phyloP scores from a whole-genome alignment of 2,329 filamentous ascomycete genomes.

The Verticillium longisporum region DNA sequence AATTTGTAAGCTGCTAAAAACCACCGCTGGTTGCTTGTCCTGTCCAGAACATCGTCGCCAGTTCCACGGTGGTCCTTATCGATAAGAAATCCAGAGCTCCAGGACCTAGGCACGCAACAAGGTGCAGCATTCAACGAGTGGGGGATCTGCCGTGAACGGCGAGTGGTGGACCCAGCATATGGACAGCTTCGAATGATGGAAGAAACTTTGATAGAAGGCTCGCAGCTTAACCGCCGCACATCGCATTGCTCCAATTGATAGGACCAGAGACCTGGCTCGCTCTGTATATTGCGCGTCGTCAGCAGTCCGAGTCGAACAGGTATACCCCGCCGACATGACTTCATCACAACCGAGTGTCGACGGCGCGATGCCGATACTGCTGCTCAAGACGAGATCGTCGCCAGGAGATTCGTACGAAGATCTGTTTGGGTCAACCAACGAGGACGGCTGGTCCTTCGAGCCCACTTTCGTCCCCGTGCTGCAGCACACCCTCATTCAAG shows the following conservation, averaged over 20 bases:
- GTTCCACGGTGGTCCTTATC: neutral
- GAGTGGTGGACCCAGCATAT: neutral
- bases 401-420: constrained; percentile 69
- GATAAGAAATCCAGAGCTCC: neutral
- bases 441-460: constrained; percentile 38
- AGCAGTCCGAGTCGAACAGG: neutral
- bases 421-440: constrained; percentile 44
- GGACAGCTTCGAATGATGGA: neutral
- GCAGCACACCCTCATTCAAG: constrained; percentile 59
- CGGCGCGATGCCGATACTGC: constrained; percentile 49
- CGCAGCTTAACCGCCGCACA: neutral
- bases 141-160: neutral
- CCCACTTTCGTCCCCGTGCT: constrained; percentile 72
- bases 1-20: neutral
- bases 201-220: neutral
- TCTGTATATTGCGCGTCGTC: neutral
- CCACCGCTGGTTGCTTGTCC: neutral
- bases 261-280: neutral
- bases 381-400: constrained; percentile 71
- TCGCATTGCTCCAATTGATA: neutral
- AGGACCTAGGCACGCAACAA: too few relatives aligned
- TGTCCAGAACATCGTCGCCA: neutral
- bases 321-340: constrained; percentile 2
- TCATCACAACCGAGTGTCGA: constrained; percentile 4
- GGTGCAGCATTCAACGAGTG: neutral